These are phyloP conservation scores for Endotrypanum monterogeii DNA, from an alignment of 208 protist species.

Conservation along the genomic window DNA sequence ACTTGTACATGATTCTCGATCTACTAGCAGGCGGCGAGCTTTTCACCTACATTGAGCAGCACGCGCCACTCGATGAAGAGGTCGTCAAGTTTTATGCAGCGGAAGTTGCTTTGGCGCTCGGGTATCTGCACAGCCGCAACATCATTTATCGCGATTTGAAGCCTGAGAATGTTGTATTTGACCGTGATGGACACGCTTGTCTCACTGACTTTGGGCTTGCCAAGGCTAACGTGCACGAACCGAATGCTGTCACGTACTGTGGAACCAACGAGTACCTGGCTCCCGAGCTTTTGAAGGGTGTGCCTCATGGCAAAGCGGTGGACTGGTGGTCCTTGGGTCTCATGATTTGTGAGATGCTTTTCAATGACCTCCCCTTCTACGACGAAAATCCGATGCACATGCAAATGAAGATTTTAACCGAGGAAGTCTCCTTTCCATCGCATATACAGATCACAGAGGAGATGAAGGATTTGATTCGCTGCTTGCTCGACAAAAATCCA, in stretches of 20 bases:
- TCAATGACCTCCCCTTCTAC: conserved; percentile 95
- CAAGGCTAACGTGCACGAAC: conserved; percentile 68
- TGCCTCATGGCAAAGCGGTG: conserved; percentile 92
- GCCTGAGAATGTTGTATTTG: conserved; percentile 91
- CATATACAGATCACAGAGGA: conserved; percentile 50
- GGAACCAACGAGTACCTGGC: conserved; percentile 92
- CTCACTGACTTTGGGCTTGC: conserved; percentile 93
- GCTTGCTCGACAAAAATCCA: conserved; percentile 86
- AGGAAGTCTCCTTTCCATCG: conserved; percentile 55
- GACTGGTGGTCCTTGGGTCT: conserved; percentile 98
- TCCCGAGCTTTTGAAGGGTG: conserved; percentile 92
- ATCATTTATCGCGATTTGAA: conserved; percentile 95
- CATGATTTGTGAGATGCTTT: conserved; percentile 96
- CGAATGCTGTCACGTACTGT: conserved; percentile 84
- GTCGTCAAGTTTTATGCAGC: conserved; percentile 92
- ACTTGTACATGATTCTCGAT: conserved; percentile 94
- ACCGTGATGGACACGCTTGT: conserved; percentile 83
- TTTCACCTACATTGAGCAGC: conserved; percentile 80
- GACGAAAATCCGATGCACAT: conserved; percentile 84
- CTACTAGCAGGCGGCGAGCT: conserved; percentile 92
- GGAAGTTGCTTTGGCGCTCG: conserved; percentile 89
- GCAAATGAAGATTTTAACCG: conserved; percentile 84
- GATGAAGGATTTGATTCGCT: conserved; percentile 73
- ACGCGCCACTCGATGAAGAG: conserved; percentile 64
- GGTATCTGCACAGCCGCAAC: conserved; percentile 90